A percentile compares a stretch with the other conserved stretches of the same genome.
Conservation (phyloP, 139 green algal species). For the Chlamydomonas applanata region DNA sequence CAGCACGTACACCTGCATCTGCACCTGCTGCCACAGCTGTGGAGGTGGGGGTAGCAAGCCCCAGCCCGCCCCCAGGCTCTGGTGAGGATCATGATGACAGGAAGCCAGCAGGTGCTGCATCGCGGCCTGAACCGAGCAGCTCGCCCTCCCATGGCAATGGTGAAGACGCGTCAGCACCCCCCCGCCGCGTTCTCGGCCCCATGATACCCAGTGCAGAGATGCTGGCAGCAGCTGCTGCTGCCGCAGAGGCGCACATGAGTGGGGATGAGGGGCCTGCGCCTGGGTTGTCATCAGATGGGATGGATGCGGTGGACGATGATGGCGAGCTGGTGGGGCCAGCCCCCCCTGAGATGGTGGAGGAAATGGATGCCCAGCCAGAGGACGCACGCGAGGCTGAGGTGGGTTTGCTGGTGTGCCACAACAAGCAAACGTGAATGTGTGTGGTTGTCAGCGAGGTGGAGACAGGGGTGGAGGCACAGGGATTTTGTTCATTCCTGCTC, state of each 20-base stretch:
- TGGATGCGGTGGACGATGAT: conserved; percentile 32
- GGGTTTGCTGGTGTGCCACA: too few relatives aligned
- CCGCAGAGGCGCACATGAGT: background rate
- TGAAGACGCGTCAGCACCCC: background rate
- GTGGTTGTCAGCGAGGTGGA: too few relatives aligned
- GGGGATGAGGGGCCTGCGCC: background rate
- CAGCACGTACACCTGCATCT: background rate
- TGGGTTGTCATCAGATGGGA: conserved; percentile 10
- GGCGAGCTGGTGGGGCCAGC: conserved; percentile 61
- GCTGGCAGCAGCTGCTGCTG: conserved; percentile 32
- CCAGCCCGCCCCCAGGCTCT: too few relatives aligned
- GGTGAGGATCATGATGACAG: background rate
- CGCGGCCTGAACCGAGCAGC: too few relatives aligned
- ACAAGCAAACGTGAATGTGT: background rate
- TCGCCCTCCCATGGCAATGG: too few relatives aligned
- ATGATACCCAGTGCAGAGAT: conserved; percentile 25
- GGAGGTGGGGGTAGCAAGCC: too few relatives aligned
- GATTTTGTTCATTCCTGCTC: too few relatives aligned
- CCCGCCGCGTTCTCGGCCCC: conserved; percentile 42
- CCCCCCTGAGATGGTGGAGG: conserved; percentile 65
- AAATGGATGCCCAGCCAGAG: conserved; percentile 45
- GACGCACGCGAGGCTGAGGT: conserved; percentile 42
- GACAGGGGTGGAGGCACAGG: too few relatives aligned
- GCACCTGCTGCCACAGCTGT: too few relatives aligned
- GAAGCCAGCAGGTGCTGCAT: background rate